Conservation (phyloP, 2,329 filamentous ascomycete genomes). For the Metarhizium rileyi region DNA sequence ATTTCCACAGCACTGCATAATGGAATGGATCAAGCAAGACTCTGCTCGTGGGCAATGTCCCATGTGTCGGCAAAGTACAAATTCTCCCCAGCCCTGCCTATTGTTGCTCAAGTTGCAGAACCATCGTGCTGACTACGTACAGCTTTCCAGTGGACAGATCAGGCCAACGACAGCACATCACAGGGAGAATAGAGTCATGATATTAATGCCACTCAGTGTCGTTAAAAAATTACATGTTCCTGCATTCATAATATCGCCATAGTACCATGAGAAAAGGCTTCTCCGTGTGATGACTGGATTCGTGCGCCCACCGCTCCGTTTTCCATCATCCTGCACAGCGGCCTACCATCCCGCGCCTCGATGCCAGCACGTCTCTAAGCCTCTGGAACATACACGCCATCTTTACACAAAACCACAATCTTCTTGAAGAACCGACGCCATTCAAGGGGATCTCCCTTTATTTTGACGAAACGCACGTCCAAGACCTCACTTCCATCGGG, state of each 20-base stretch:
- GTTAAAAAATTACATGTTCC: background rate
- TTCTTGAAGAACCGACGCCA: slow-evolving; percentile 98
- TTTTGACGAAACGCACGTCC: slow-evolving; percentile 86
- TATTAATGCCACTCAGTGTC: background rate
- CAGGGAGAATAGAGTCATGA: slow-evolving; percentile 15
- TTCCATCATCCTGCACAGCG: background rate
- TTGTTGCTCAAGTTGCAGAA: background rate
- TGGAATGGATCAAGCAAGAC: slow-evolving; percentile 93
- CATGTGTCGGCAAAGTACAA: slow-evolving; percentile 89
- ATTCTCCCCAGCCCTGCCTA: background rate
- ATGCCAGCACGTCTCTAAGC: slow-evolving; percentile 18
- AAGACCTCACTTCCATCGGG: slow-evolving; percentile 52
- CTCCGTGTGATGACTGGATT: background rate
- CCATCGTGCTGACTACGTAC: background rate
- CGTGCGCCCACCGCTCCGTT: background rate
- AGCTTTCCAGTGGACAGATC: slow-evolving; percentile 34
- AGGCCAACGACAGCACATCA: slow-evolving; percentile 20
- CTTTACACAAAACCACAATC: slow-evolving; percentile 77
- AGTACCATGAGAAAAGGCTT: background rate
- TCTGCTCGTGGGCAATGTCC: slow-evolving; percentile 88
- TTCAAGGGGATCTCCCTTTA: slow-evolving; percentile 91
- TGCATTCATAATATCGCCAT: background rate
- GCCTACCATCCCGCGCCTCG: background rate
- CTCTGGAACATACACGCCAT: slow-evolving; percentile 58
- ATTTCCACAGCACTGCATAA: slow-evolving; percentile 70